Evolutionary conservation across 73 alveolate genomes (phyloP).

Genomic region (Uronychia binucleata): DNA sequence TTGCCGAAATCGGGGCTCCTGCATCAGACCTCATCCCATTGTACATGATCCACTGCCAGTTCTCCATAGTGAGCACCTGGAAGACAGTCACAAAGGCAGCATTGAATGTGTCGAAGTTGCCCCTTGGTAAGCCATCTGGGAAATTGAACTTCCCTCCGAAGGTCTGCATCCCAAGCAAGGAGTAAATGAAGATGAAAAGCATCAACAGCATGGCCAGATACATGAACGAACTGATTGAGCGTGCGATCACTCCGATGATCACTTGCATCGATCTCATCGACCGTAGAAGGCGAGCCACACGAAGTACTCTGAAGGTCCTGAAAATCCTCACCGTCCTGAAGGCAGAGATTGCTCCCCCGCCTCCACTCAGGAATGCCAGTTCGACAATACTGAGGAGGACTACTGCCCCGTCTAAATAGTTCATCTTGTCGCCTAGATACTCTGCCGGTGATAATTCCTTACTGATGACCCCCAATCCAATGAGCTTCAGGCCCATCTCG

Average conservation of each 20-base stretch:
- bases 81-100: slow-evolving; percentile 74
- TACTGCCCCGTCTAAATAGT: slow-evolving; percentile 76
- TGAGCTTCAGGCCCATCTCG: slow-evolving; percentile 79
- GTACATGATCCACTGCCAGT: slow-evolving; percentile 75
- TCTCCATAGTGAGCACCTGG: slow-evolving; percentile 75
- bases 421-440: slow-evolving; percentile 77
- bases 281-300: slow-evolving; percentile 77
- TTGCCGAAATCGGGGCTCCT: slow-evolving; percentile 65
- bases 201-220: slow-evolving; percentile 68
- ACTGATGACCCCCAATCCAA: slow-evolving; percentile 82
- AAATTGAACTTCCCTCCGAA: slow-evolving; percentile 70
- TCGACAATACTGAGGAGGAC: slow-evolving; percentile 76
- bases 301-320: slow-evolving; percentile 81
- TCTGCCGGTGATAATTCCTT: no score
- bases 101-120: slow-evolving; percentile 69
- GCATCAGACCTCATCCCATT: slow-evolving; percentile 38
- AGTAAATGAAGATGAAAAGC: slow-evolving; percentile 67
- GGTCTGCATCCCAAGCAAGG: slow-evolving; percentile 81
- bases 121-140: slow-evolving; percentile 31
- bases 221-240: slow-evolving; percentile 55
- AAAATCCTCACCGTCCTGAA: slow-evolving; percentile 76
- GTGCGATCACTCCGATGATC: slow-evolving; percentile 61
- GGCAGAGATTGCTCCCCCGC: slow-evolving; percentile 63
- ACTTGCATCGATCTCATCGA: slow-evolving; percentile 76
- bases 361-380: slow-evolving; percentile 54